Evolutionary conservation across 1,284 basidiomycete species (phyloP).

Genomic region (Stygiomarasmius scandens): DNA sequence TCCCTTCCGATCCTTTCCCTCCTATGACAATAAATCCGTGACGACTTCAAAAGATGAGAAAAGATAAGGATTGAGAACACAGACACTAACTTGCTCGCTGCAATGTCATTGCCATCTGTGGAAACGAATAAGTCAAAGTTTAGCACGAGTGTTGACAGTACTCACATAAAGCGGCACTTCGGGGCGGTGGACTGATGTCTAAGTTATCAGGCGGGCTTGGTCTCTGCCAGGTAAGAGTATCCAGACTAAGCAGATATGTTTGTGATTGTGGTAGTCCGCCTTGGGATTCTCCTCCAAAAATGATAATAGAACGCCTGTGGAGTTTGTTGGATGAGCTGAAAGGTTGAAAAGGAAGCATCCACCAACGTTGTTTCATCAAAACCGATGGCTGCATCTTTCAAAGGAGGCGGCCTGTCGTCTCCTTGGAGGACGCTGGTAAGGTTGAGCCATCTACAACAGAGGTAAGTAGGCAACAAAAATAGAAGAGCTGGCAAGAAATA

Average conservation of each 20-base stretch:
- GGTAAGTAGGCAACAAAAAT: constrained; percentile 25
- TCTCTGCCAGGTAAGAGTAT: constrained; percentile 59
- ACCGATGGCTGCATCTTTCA: constrained; percentile 73
- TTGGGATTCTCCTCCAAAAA: constrained; percentile 76
- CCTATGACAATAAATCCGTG: constrained; percentile 72
- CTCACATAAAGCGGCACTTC: constrained; percentile 56
- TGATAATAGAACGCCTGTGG: constrained; percentile 55
- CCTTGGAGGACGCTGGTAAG: constrained; percentile 58
- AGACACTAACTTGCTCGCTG: constrained; percentile 72
- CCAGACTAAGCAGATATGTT: constrained; percentile 71
- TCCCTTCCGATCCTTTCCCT: constrained; percentile 55
- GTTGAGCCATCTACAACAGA: constrained; percentile 72
- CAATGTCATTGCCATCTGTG: constrained; percentile 58
- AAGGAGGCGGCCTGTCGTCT: constrained; percentile 55
- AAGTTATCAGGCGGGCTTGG: constrained; percentile 55
- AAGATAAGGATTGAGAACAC: constrained; percentile 7
- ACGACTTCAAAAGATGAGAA: constrained; percentile 47
- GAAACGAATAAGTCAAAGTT: background rate
- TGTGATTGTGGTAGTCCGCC: constrained; percentile 62
- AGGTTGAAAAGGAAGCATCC: constrained; percentile 7
- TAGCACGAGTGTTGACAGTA: background rate
- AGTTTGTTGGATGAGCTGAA: background rate
- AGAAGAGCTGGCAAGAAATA: background rate
- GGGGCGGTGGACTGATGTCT: constrained; percentile 52
- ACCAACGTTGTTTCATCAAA: constrained; percentile 54